These are phyloP conservation scores for Clavispora vitiphila DNA, from an alignment of 805 yeast species.

Conservation along the genomic window DNA sequence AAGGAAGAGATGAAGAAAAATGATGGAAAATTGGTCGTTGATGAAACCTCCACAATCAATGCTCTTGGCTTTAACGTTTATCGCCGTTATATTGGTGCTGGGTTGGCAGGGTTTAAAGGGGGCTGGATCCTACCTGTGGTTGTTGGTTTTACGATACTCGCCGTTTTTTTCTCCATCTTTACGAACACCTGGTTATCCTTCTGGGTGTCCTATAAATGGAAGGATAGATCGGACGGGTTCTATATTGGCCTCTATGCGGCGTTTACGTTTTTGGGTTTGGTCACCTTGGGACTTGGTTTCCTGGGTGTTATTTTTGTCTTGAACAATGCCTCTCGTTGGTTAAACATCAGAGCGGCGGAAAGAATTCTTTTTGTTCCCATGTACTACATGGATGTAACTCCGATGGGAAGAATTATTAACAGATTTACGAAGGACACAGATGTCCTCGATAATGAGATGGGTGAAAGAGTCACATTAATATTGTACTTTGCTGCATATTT, in stretches of 20 bases:
- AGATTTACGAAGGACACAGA: slow-evolving; percentile 24
- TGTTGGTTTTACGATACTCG: neutral
- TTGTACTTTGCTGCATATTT: slow-evolving; percentile 1
- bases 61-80: slow-evolving; percentile 2
- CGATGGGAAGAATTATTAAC: slow-evolving; percentile 23
- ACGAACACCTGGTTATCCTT: slow-evolving; percentile 22
- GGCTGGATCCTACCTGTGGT: slow-evolving; percentile 4
- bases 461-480: slow-evolving; percentile 15
- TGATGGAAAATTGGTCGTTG: slow-evolving; percentile 4
- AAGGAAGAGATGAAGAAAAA: neutral
- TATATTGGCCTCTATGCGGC: slow-evolving; percentile 17
- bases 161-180: slow-evolving; percentile 14
- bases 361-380: slow-evolving; percentile 18
- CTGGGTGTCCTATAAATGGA: slow-evolving; percentile 16
- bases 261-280: slow-evolving; percentile 13
- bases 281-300: slow-evolving; percentile 7
- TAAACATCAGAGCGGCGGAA: slow-evolving; percentile 14
- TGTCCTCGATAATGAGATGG: slow-evolving; percentile 20
- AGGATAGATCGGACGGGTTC: slow-evolving; percentile 2
- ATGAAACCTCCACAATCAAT: slow-evolving; percentile 4
- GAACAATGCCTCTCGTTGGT: slow-evolving; percentile 12
- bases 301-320: slow-evolving; percentile 9
- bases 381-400: slow-evolving; percentile 22
- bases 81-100: slow-evolving; percentile 3
- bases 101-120: slow-evolving; percentile 1